Conservation (phyloP, 2,329 filamentous ascomycete genomes). For the Pyrenophora teres region DNA sequence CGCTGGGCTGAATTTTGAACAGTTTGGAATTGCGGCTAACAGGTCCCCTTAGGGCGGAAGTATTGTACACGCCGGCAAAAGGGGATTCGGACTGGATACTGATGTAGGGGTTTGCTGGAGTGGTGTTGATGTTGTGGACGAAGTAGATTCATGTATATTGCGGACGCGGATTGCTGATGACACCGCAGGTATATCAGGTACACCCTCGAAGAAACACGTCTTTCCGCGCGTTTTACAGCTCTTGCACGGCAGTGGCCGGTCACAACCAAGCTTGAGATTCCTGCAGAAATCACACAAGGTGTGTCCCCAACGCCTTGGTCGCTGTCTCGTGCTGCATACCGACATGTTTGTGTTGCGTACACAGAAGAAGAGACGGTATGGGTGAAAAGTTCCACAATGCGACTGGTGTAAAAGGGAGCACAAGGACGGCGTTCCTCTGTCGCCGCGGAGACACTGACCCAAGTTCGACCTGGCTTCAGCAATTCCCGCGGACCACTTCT, state of each 20-base stretch:
- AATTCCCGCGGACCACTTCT: background rate
- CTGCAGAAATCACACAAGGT: conserved; percentile 35
- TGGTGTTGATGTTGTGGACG: background rate
- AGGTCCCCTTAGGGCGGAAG: background rate
- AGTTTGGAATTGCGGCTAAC: background rate
- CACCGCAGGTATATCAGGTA: background rate
- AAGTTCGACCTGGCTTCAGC: background rate
- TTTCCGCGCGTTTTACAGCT: conserved; percentile 31
- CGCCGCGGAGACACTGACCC: background rate
- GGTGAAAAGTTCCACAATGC: too few relatives aligned
- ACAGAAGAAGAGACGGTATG: too few relatives aligned
- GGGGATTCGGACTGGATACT: background rate
- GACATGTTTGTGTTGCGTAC: background rate
- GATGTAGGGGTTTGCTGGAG: background rate
- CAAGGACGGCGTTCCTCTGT: background rate
- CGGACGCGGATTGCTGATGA: background rate
- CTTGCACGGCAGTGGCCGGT: conserved; percentile 31
- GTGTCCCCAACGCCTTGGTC: conserved; percentile 15
- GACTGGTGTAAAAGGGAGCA: too few relatives aligned
- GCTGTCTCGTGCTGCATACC: background rate
- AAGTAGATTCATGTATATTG: background rate
- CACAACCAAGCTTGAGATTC: conserved; percentile 35
- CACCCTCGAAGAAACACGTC: conserved; percentile 17
- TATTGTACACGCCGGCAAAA: background rate
- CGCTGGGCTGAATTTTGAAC: background rate